These are phyloP conservation scores for Aspergillus sclerotiicarbonarius DNA, from an alignment of 495 filamentous ascomycete species.

Conservation along the genomic window DNA sequence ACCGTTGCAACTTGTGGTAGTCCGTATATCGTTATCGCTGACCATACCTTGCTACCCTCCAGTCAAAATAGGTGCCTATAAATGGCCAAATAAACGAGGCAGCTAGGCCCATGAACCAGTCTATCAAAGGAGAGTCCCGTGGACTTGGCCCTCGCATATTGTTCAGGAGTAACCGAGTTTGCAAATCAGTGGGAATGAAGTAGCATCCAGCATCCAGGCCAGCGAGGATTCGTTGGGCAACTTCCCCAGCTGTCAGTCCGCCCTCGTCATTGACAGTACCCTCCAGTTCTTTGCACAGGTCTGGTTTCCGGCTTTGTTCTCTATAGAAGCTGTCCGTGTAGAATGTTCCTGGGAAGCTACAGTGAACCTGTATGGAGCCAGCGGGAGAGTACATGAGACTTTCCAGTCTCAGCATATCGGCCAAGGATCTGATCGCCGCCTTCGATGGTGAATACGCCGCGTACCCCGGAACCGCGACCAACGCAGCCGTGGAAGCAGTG, in stretches of 20 bases:
- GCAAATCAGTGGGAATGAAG: constrained; percentile 18
- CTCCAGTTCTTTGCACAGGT: constrained; percentile 36
- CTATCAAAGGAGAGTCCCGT: constrained; percentile 12
- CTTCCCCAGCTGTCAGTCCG: background rate
- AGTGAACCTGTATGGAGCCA: constrained; percentile 20
- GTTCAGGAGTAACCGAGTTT: constrained; percentile 22
- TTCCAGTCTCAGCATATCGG: constrained; percentile 40
- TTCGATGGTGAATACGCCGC: constrained; percentile 37
- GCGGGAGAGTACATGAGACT: constrained; percentile 23
- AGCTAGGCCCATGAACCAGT: constrained; percentile 19
- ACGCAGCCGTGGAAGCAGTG: constrained; percentile 33
- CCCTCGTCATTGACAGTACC: constrained; percentile 15
- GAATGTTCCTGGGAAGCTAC: constrained; percentile 34
- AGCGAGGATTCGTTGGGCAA: constrained; percentile 13
- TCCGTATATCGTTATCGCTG: no score
- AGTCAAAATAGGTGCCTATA: background rate
- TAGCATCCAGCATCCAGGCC: constrained; percentile 13
- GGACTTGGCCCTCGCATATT: constrained; percentile 31
- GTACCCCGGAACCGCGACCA: constrained; percentile 38
- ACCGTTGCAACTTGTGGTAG: no score
- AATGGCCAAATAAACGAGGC: constrained; percentile 15
- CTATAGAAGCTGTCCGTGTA: constrained; percentile 26
- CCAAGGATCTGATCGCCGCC: constrained; percentile 34
- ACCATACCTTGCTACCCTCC: no score
- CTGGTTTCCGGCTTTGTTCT: constrained; percentile 35